Base-by-base conservation (phyloP, 1,284 basidiomycete species). In the Puccinia triticina region DNA sequence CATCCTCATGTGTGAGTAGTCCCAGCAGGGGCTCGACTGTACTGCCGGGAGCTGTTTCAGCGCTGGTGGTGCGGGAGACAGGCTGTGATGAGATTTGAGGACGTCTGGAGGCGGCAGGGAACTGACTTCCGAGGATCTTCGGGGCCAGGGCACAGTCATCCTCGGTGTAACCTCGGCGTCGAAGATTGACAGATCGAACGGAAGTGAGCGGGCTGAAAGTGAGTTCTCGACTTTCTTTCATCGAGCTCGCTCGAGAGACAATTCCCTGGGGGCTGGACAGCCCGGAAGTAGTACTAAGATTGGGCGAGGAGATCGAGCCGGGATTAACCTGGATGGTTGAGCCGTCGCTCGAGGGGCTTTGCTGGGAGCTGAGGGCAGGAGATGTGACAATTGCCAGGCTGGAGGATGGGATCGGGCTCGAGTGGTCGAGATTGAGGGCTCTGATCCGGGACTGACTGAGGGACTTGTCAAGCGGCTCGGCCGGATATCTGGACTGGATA, bases 161-260 rank as follows among this genome's bases (percentile, higher is more conserved):
- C n/a, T 75, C 34, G 29, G 73, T 75, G 26, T 75, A 61, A n/a
- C 73, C 73, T 59, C 73, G 50, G 10, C 73, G 34, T 16, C 73
- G 55, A 16, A 61, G 55, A 12, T n/a, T 75, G 40, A 21, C 14
- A 14, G 18, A 18, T 16, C 32, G 73, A 2, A 11, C 3, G 40
- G 29, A 0, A 29, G n/a, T 57, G 2, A 26, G 37, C n/a, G 26
- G 26, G n/a, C 18, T 46, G 21, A 61, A 21, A 46, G 32, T 29
- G 0, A 10, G 23, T 61, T 59, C 50, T 37, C 73, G 73, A 59
- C 23, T 26, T 61, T 75, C 73, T 46, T 61, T 75, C 73, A 75
- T 75, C 34, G 73, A 75, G 18, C 40, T 75, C 10, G 73, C 50
- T 46, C 73, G 73, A 32, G 73, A 59, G n/a, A 75, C 73, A 11